Base-by-base conservation (phyloP, 164 flowering plant genomes). In the Berberis vulgaris region DNA sequence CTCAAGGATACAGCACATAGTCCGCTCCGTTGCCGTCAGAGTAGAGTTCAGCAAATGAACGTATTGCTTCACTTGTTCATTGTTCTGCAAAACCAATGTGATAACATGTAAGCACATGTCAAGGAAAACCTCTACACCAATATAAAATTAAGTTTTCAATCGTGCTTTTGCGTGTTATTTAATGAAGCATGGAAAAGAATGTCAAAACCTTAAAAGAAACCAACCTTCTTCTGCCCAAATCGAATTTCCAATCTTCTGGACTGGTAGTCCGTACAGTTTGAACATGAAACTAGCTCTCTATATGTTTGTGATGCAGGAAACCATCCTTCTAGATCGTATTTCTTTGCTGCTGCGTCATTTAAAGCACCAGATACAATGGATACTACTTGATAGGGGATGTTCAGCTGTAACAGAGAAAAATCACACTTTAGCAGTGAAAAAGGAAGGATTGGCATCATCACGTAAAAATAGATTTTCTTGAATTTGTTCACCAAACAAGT, bases 301-400 rank as follows among this genome's bases (percentile, higher is more conserved):
- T 83, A 89, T 5, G 97, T 81, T 65, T 78, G 75, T n/a, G 99
- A 94, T 65, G 97, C 87, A 67, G 97, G 99, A 67, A 84, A 94
- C 96, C 96, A 89, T 41, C 75, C 96, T 79, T 94, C 99, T 76
- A 94, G 78, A 73, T 91, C 99, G 69, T 83, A 89, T 76, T 91
- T 94, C 80, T 94, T 94, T 2, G 99, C 96, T 60, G 97, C 97
- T 49, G 97, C 95, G 66, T 91, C 96, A 72, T 94, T 94, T 70
- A 94, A 72, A 41, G 97, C 98, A 65, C 98, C 98, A 57, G 97
- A 91, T 64, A 94, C 98, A 68, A 91, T 86, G 6, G 87, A 63
- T 41, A 94, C 97, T 44, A 94, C 71, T 65, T 79, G 98, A 75
- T 88, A 88, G 1, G 96, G 97, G 47, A 94, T 67, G 7, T 84